Conservation (phyloP, 164 flowering plant genomes). For the Magnolia changhungtana region DNA sequence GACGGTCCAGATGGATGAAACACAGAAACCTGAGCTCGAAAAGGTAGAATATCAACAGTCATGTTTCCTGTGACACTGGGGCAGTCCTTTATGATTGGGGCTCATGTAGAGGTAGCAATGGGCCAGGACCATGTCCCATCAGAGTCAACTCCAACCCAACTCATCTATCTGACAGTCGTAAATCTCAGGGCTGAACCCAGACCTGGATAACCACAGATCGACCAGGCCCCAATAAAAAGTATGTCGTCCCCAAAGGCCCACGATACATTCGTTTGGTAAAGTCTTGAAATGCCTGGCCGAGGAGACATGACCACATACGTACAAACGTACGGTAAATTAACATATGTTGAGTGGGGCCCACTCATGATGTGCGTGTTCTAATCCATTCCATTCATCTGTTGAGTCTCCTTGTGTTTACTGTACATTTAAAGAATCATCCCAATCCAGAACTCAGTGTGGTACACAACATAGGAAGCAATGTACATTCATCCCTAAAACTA, state of each 20-base stretch:
- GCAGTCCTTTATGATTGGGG: background rate
- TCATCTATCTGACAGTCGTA: background rate
- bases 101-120: background rate
- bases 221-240: background rate
- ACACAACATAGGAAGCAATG: too few relatives aligned
- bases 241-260: background rate
- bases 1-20: background rate
- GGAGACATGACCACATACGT: too few relatives aligned
- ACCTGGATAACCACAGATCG: background rate
- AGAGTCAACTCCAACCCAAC: background rate
- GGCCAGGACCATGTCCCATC: background rate
- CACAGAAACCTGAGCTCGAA: background rate
- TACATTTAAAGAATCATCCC: too few relatives aligned
- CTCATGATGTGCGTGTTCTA: too few relatives aligned
- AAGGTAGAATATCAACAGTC: background rate
- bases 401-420: too few relatives aligned
- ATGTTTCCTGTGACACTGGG: background rate
- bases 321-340: too few relatives aligned
- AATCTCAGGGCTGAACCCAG: background rate
- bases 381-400: too few relatives aligned
- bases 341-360: too few relatives aligned
- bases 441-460: too few relatives aligned
- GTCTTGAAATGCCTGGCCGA: background rate
- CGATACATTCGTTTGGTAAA: background rate
- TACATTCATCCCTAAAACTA: too few relatives aligned